Conservation (phyloP, 1,284 basidiomycete genomes). For the Ustilago trichophora region DNA sequence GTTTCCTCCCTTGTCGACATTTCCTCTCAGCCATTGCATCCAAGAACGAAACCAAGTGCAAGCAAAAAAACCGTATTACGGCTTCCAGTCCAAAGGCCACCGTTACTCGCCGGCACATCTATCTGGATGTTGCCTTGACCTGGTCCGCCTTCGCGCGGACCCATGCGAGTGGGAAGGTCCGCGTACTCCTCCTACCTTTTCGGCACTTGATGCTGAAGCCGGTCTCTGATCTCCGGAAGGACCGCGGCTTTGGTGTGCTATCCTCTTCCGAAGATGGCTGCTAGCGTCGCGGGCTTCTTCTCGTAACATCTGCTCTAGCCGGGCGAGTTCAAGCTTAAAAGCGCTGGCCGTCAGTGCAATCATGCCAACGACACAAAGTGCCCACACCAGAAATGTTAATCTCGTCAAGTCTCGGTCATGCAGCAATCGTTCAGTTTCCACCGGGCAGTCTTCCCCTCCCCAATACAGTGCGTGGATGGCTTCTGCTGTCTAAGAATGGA, state of each 20-base stretch:
- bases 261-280: no score
- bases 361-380: slow-evolving; percentile 45
- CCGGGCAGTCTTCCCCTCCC: slow-evolving; percentile 1
- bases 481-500: neutral
- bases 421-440: slow-evolving; percentile 2
- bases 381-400: slow-evolving; percentile 54
- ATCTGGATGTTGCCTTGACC: slow-evolving; percentile 13
- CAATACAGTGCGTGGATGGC: neutral
- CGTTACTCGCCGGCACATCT: slow-evolving; percentile 59
- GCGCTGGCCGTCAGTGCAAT: slow-evolving; percentile 34
- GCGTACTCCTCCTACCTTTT: slow-evolving; percentile 63
- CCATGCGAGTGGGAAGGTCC: slow-evolving; percentile 66
- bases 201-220: slow-evolving; percentile 18
- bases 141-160: slow-evolving; percentile 21
- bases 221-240: slow-evolving; percentile 38
- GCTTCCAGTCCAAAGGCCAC: slow-evolving; percentile 63
- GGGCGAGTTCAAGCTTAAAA: slow-evolving; percentile 51
- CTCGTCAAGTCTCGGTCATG: slow-evolving; percentile 32
- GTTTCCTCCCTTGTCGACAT: slow-evolving; percentile 4
- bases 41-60: no score
- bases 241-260: slow-evolving; percentile 11
- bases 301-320: slow-evolving; percentile 48
- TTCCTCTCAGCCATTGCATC: neutral
- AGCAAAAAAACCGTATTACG: no score
- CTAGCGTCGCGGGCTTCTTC: slow-evolving; percentile 25